A percentile compares a stretch with the other conserved stretches of the same genome.
Evolutionary conservation across 495 filamentous ascomycete species (phyloP).

Genomic region (Penicillium cataractarum): DNA sequence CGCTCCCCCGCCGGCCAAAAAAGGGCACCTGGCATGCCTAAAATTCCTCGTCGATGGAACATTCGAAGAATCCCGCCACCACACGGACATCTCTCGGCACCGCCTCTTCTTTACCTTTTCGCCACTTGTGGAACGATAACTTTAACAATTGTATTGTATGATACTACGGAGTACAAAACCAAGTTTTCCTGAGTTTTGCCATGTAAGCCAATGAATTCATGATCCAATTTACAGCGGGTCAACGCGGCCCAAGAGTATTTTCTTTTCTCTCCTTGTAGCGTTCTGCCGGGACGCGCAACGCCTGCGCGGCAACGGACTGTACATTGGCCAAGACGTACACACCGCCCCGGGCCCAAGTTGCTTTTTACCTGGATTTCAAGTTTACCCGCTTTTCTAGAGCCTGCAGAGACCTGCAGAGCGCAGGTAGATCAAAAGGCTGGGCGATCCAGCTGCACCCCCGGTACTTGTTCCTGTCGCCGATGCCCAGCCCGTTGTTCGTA

Average conservation of each 20-base stretch:
- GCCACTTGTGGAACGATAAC: background rate
- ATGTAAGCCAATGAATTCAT: background rate
- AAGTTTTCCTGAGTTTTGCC: background rate
- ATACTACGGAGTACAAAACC: background rate
- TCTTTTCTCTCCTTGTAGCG: conserved; percentile 2
- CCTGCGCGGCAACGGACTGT: background rate
- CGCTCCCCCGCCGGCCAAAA: too few relatives aligned
- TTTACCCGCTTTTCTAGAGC: background rate
- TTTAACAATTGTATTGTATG: background rate
- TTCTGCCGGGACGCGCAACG: conserved; percentile 22
- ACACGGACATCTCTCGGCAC: background rate
- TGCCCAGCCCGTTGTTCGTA: background rate
- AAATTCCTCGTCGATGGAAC: background rate
- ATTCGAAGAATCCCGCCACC: background rate
- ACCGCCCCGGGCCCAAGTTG: conserved; percentile 11
- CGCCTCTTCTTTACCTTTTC: background rate
- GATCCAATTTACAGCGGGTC: conserved; percentile 9
- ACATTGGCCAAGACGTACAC: conserved; percentile 7
- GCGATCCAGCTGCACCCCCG: background rate
- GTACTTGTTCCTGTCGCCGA: background rate
- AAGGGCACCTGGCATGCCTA: background rate
- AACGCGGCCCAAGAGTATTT: conserved; percentile 8
- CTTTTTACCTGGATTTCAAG: background rate
- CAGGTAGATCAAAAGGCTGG: conserved; percentile 3
- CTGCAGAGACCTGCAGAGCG: background rate